These are phyloP conservation scores for Danielozyma ontarioensis DNA, from an alignment of 805 yeast genomes.

Conservation along the genomic window DNA sequence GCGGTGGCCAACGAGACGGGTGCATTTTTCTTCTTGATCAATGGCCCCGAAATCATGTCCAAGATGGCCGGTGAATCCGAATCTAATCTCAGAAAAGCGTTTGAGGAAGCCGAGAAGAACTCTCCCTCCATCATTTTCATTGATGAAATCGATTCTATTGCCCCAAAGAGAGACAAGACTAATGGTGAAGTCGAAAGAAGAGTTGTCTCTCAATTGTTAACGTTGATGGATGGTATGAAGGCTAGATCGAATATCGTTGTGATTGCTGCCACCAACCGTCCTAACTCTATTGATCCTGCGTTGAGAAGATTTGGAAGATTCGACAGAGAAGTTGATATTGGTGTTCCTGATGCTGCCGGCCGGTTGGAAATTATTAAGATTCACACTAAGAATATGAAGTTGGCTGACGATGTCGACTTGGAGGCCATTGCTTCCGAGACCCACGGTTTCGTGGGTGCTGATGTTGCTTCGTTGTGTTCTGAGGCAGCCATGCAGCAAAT, in stretches of 20 bases:
- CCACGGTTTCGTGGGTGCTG: conserved; percentile 99
- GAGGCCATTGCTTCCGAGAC: conserved; percentile 96
- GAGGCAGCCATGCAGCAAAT: conserved; percentile 99
- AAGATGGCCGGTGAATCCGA: conserved; percentile 99
- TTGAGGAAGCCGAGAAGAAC: conserved; percentile 98
- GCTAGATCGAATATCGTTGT: conserved; percentile 98
- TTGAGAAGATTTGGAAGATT: conserved; percentile 81
- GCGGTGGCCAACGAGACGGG: conserved; percentile 99
- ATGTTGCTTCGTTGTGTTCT: conserved; percentile 96
- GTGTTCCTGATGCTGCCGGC: conserved; percentile 97
- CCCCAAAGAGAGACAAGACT: conserved; percentile 99
- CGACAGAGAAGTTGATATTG: conserved; percentile 82
- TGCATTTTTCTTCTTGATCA: conserved; percentile 95
- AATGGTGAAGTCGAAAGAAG: conserved; percentile 99
- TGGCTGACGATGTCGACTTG: conserved; percentile 90
- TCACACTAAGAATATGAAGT: conserved; percentile 98
- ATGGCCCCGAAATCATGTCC: conserved; percentile 99
- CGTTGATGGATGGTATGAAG: conserved; percentile 99
- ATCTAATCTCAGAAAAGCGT: conserved; percentile 93
- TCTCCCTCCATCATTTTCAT: conserved; percentile 97
- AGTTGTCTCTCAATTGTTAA: conserved; percentile 95
- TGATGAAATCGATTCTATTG: conserved; percentile 98
- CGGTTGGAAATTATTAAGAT: conserved; percentile 94
- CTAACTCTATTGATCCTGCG: conserved; percentile 83
- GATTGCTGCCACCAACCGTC: conserved; percentile 94